A percentile compares a stretch with the other conserved stretches of the same genome.
Evolutionary conservation across 1,284 basidiomycete genomes (phyloP).

Genomic region (Porogramme epimiltina): DNA sequence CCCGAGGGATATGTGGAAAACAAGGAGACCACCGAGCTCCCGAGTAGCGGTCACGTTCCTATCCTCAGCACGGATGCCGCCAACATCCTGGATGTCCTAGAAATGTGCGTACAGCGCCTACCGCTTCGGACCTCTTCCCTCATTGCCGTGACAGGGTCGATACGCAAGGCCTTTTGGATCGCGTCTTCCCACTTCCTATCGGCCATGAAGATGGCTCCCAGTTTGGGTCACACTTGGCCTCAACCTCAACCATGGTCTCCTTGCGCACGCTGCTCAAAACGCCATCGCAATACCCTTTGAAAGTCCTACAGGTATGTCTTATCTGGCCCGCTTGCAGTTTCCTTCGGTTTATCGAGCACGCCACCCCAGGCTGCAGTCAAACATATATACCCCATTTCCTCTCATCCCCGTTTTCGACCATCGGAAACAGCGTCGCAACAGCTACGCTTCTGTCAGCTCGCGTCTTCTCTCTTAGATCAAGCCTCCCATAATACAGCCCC

Average conservation of each 20-base stretch:
- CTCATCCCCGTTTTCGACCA: conserved; percentile 59
- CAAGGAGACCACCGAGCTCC: conserved; percentile 33
- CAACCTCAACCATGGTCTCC: conserved; percentile 46
- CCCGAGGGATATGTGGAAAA: conserved; percentile 32
- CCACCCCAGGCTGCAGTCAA: conserved; percentile 58
- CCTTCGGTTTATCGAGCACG: conserved; percentile 9
- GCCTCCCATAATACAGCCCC: conserved; percentile 53
- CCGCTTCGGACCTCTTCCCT: conserved; percentile 2
- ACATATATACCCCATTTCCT: conserved; percentile 66
- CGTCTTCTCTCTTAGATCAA: conserved; percentile 69
- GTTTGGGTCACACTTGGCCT: conserved; percentile 24
- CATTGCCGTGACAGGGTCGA: conserved; percentile 51
- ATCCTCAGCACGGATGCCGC: conserved; percentile 52
- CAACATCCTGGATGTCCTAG: conserved; percentile 74
- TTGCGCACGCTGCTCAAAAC: conserved; percentile 64
- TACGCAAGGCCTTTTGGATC: conserved; percentile 75
- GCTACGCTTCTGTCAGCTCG: conserved; percentile 71
- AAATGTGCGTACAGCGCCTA: conserved; percentile 50
- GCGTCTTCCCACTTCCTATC: conserved; percentile 64
- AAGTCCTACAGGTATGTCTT: conserved; percentile 50
- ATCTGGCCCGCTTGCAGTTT: background rate
- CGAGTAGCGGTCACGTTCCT: conserved; percentile 47
- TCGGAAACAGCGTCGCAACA: conserved; percentile 68
- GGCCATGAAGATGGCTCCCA: conserved; percentile 38
- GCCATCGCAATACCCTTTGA: conserved; percentile 52